Base-by-base conservation (phyloP, 1,284 basidiomycete species). In the Trametes pubescens region DNA sequence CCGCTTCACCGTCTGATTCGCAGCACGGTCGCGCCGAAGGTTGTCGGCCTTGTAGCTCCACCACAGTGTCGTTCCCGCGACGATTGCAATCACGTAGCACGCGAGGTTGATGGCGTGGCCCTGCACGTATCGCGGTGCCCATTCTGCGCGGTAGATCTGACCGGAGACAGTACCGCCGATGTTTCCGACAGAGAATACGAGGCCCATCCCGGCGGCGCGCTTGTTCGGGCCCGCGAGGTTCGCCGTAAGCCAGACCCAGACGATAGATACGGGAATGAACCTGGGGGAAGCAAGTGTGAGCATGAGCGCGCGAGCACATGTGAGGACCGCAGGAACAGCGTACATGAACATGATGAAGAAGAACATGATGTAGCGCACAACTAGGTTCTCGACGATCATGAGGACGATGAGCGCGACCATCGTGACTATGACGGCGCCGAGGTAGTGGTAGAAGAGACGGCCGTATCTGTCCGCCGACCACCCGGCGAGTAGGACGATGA, bases 361-460 rank as follows among this genome's bases (percentile, higher is more conserved):
- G 71, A 75, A 76, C 75, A 75, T 75, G 57, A 71, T 62, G 59
- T 76, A 76, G 55, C 75, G 72, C 58, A 70, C 74, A 54, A 71
- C 69, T 37, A 73, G 69, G 65, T 72, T 73, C 65, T 71, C 60
- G 49, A 69, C 84, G 14, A 84, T 74, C 37, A 90, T 76, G 40
- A 91, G 77, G 47, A 91, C 78, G 62, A 90, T 84, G 68, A 92
- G 90, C 1, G 88, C 91, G 11, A 88, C 73, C 61, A 89, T 86
- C 13, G 84, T 82, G 24, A 90, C 72, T 2, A 76, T 65, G 6
- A 84, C 85, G 16, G 82, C 73, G 4, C 75, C 79, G 59, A 88
- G 83, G 71, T 91, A 91, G 72, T 88, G 86, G 1, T 82, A 79
- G 22, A 85, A 88, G 53, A 87, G 80, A 26, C 71, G 68, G 51